Evolutionary conservation across 116 monocot species (phyloP).

Genomic region (Zostera marina): DNA sequence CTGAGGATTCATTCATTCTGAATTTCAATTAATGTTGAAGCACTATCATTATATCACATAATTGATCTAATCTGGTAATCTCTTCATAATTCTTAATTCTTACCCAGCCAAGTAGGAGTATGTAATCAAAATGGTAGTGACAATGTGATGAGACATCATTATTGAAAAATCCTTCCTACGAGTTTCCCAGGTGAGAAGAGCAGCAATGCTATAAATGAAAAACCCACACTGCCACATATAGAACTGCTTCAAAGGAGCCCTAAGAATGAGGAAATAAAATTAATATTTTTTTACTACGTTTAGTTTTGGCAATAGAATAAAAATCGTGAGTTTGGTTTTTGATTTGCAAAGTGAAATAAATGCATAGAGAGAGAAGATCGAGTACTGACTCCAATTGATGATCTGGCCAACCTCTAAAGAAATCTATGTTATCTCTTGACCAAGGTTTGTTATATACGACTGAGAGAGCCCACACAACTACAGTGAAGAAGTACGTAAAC

Average conservation of each 20-base stretch:
- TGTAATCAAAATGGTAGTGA: constrained; percentile 67
- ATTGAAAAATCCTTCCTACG: constrained; percentile 89
- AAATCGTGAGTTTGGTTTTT: no score
- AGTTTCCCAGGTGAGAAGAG: constrained; percentile 88
- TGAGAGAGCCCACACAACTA: constrained; percentile 50
- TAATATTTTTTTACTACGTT: no score
- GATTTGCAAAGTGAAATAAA: no score
- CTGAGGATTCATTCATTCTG: constrained; percentile 21
- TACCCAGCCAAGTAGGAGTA: constrained; percentile 68
- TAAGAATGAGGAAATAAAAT: constrained; percentile 8
- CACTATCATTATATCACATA: no score
- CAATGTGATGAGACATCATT: constrained; percentile 98
- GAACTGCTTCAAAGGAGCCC: constrained; percentile 71
- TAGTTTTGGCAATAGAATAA: background rate
- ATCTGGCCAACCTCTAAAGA: constrained; percentile 78
- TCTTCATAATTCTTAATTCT: no score
- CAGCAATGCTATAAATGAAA: constrained; percentile 76
- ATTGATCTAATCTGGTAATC: no score
- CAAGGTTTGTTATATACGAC: constrained; percentile 58
- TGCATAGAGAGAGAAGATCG: no score
- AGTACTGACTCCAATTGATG: constrained; percentile 61
- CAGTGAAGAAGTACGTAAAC: constrained; percentile 52
- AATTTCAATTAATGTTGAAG: background rate
- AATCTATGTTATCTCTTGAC: constrained; percentile 47
- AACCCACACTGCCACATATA: constrained; percentile 98